Percentiles rank a stretch among this genome's conserved stretches.
Evolutionary conservation across 495 filamentous ascomycete species (phyloP).

Genomic region (Sabuloglossum arenarium): DNA sequence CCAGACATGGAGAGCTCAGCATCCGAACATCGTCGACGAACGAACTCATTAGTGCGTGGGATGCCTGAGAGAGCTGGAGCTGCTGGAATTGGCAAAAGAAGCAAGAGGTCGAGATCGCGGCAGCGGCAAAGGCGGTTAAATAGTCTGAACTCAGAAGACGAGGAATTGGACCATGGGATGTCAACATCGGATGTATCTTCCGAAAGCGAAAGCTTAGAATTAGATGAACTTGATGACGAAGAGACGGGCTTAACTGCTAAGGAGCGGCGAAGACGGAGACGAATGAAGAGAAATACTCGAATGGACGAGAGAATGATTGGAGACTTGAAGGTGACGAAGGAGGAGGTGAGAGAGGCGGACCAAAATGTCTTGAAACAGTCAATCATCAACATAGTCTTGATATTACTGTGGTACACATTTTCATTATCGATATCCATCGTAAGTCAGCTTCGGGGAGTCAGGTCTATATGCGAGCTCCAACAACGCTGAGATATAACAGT

Average conservation of each 20-base stretch:
- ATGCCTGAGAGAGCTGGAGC: neutral
- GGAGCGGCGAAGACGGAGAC: conserved; percentile 41
- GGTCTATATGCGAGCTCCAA: neutral
- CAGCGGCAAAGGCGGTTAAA: neutral
- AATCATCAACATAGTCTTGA: conserved; percentile 51
- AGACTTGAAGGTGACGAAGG: conserved; percentile 27
- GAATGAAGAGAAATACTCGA: conserved; percentile 42
- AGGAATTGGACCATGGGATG: neutral
- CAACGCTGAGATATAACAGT: conserved; percentile 27
- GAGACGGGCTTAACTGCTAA: conserved; percentile 64
- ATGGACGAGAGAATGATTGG: conserved; percentile 53
- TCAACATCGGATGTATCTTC: conserved; percentile 24
- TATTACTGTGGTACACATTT: conserved; percentile 78
- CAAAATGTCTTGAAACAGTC: conserved; percentile 44
- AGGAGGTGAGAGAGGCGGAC: conserved; percentile 49
- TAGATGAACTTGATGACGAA: conserved; percentile 52
- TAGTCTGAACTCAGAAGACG: neutral
- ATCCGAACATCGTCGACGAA: neutral
- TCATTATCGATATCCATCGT: conserved; percentile 88
- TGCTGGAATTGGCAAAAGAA: neutral
- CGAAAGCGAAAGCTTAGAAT: conserved; percentile 31
- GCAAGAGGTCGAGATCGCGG: neutral
- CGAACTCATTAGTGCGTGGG: neutral
- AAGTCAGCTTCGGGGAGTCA: conserved; percentile 18
- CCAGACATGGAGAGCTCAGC: neutral